These are phyloP conservation scores for Cucurbita maxima DNA, from an alignment of 306 rosid species.

Conservation along the genomic window DNA sequence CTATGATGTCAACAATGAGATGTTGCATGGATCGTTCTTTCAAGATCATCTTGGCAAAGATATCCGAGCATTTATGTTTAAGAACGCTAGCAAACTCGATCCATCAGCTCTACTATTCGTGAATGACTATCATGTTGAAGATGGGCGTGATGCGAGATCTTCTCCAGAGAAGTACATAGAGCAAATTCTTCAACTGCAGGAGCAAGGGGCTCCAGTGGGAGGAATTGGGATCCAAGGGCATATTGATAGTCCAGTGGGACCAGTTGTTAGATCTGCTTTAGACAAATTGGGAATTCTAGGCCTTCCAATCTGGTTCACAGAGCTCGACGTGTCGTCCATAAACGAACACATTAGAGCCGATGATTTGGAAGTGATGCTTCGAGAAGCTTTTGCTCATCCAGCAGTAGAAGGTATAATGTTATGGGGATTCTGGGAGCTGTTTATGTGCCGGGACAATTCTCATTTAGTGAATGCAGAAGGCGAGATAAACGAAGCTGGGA, in stretches of 20 bases:
- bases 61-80: slow-evolving; percentile 71
- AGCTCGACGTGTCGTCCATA: slow-evolving; percentile 62
- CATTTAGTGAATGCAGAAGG: slow-evolving; percentile 86
- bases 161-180: slow-evolving; percentile 64
- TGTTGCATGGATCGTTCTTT: slow-evolving; percentile 79
- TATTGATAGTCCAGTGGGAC: slow-evolving; percentile 74
- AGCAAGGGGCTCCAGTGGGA: slow-evolving; percentile 71
- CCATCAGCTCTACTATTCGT: slow-evolving; percentile 52
- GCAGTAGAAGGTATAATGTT: slow-evolving; percentile 64
- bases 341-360: slow-evolving; percentile 67
- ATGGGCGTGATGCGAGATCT: slow-evolving; percentile 57
- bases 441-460: slow-evolving; percentile 59
- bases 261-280: slow-evolving; percentile 56
- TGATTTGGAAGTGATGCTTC: slow-evolving; percentile 72
- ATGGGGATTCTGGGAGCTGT: slow-evolving; percentile 94
- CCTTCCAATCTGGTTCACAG: slow-evolving; percentile 80
- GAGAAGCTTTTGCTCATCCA: slow-evolving; percentile 71
- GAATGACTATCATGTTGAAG: slow-evolving; percentile 77
- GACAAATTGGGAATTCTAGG: slow-evolving; percentile 66
- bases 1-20: slow-evolving; percentile 85
- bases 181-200: slow-evolving; percentile 54
- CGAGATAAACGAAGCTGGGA: slow-evolving; percentile 69
- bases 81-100: slow-evolving; percentile 53
- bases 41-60: slow-evolving; percentile 63
- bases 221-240: slow-evolving; percentile 92